Base-by-base conservation (phyloP, 257 asterid species). In the Leptodermis oblonga region DNA sequence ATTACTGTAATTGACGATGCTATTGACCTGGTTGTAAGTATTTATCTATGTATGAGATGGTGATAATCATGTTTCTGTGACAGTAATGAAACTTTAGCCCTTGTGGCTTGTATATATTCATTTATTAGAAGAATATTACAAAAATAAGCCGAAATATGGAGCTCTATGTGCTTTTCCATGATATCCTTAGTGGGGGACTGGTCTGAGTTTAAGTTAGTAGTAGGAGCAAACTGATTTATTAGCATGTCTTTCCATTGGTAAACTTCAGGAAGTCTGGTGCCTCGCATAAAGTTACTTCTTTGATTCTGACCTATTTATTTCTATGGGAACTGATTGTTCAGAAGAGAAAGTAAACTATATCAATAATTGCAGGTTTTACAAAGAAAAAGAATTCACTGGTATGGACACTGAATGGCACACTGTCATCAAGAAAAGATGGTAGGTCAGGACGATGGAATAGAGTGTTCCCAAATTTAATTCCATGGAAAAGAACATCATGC, bases 401-500 rank as follows among this genome's bases (percentile, higher is more conserved):
- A 65, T 94, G 97, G 99, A 94, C 84, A 53, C 78, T 87, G 65
- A 84, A 77, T 61, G 87, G 78, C 65, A 46, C 80, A 1, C 68
- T 77, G 34, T 80, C 87, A 76, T 72, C 88, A 65, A 86, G 76
- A 71, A 85, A 80, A 73, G 76, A 56, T 45, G 80, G 81, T 67
- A 79, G 61, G 66, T 79, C 81, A 60, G 69, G 77, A 70, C 70
- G 79, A 60, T 79, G 84, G 77, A 86, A 62, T 49, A 86, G 78
- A 74, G 78, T 82, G 66, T 75, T 76, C 72, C 90, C 97, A 31
- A 77, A 70, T 69, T 58, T 85, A 61, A 72, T 80, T 78, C 87
- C 97, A 1, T 84, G 88, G 92, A 94, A 83, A 86, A 86, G 88
- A 80, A 72, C 91, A 75, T 81, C 88, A 30, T 70, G 80, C 71